Evolutionary conservation across 257 asterid species (phyloP).

Genomic region (Penstemon newberryi): DNA sequence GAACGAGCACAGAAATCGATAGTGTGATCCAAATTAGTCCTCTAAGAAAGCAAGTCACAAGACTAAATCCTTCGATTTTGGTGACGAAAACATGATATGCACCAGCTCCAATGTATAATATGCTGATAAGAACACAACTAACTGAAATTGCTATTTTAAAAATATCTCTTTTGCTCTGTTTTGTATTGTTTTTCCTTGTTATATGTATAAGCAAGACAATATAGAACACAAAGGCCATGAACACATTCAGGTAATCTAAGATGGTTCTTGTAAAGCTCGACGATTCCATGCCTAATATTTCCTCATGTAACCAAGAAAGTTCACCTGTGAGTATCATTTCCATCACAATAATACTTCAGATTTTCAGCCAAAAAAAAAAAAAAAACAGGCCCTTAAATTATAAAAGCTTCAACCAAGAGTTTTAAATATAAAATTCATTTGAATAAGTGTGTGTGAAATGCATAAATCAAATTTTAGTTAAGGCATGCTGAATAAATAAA

Average conservation of each 20-base stretch:
- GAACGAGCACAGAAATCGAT: conserved; percentile 44
- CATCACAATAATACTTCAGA: conserved; percentile 5
- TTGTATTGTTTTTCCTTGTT: conserved; percentile 20
- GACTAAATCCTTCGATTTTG: conserved; percentile 20
- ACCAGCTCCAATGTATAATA: conserved; percentile 37
- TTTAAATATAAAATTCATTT: neutral
- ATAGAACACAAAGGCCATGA: conserved; percentile 37
- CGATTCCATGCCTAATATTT: conserved; percentile 34
- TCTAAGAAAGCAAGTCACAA: conserved; percentile 34
- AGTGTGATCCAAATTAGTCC: conserved; percentile 59
- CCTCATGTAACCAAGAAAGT: conserved; percentile 41
- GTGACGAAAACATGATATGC: conserved; percentile 22
- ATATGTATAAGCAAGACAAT: conserved; percentile 29
- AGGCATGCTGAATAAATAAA: too few relatives aligned
- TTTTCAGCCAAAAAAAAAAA: neutral
- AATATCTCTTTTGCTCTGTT: conserved; percentile 39
- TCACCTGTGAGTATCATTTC: conserved; percentile 44
- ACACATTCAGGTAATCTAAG: conserved; percentile 44
- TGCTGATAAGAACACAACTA: conserved; percentile 47
- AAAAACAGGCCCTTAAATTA: neutral
- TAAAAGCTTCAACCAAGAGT: neutral
- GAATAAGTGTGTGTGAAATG: neutral
- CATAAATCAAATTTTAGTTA: neutral
- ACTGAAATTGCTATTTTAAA: conserved; percentile 26
- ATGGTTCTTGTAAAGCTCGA: conserved; percentile 35